Evolutionary conservation across 306 rosid genomes (phyloP), one percentile per base, ranked within the genome.

Genomic region (Gastrolobium bilobum): DNA sequence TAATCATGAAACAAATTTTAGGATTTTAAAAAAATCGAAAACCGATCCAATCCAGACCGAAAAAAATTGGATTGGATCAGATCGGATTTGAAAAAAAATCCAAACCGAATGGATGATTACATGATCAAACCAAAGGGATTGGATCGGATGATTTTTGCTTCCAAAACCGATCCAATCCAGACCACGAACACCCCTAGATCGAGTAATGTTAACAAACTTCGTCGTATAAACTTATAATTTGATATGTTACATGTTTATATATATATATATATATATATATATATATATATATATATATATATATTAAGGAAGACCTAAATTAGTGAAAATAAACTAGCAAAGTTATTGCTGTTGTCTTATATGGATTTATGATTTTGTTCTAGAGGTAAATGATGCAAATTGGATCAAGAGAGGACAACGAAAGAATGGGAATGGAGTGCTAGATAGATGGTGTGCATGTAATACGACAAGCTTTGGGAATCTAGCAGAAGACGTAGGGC

Each of bases 401-500:
- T 64, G 50, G 31, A 14, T 14, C 5, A 34, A 3, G 70, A 64
- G 70, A 40, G 14, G 51, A 64, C 50, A 40, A 39, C 7, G 35
- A 40, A 40, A 64, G 51, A 40, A 64, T 6, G 5, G 69, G 31
- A 39, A 15, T 39, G 39, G 14, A 48, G 39, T 39, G 50, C n/a
- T 14, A 63, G 50, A 39, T 5, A 63, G 13, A 39, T 63, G n/a
- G 15, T 14, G 30, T 38, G 48, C 48, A 14, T 63, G 50, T 63
- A 63, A 15, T 44, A 63, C 69, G 50, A 63, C 50, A 38, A 37
- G 50, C 14, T 14, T 63, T 48, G 50, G 50, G 3, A 44, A 63
- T 37, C 68, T 63, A 64, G 37, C 14, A 42, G 37, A 42, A 20
- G 40, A 48, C 46, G 11, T 26, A 4, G 29, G 29, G 39, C 29